Conservation (phyloP, 1,139 yeast genomes). For the Pichia sp. region DNA sequence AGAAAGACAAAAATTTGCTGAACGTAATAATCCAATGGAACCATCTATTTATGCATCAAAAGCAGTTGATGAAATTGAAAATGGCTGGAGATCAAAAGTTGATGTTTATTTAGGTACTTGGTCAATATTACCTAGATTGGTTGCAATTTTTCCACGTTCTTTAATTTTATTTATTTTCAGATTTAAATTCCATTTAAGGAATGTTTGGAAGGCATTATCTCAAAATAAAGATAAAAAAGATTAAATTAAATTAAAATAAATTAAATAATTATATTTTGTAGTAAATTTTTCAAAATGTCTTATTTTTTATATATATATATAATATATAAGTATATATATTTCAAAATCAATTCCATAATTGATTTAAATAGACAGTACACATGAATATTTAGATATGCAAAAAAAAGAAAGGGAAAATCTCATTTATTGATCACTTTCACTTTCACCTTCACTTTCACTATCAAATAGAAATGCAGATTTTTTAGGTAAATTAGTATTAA, state of each 20-base stretch:
- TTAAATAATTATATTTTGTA: not conserved
- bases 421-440: slow-evolving; percentile 5
- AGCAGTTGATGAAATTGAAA: slow-evolving; percentile 45
- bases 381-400: not conserved
- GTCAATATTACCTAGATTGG: slow-evolving; percentile 37
- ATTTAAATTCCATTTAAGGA: slow-evolving; percentile 42
- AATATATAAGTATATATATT: too few relatives aligned
- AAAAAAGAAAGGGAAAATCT: not conserved
- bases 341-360: slow-evolving; percentile 13
- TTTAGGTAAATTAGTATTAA: not conserved
- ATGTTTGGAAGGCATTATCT: slow-evolving; percentile 28
- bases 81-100: slow-evolving; percentile 32
- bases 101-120: slow-evolving; percentile 52
- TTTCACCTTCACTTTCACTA: slow-evolving; percentile 10
- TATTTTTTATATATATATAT: not conserved
- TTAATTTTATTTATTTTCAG: slow-evolving; percentile 41
- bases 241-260: not conserved
- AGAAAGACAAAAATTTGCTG: slow-evolving; percentile 56
- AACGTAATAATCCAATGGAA: slow-evolving; percentile 50
- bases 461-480: slow-evolving; percentile 4
- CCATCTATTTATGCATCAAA: slow-evolving; percentile 50
- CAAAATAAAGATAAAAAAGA: slow-evolving; percentile 10
- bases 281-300: not conserved
- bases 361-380: not conserved
- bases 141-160: slow-evolving; percentile 42